A percentile compares a stretch with the other conserved stretches of the same genome.
Evolutionary conservation across 169 alveolate genomes (phyloP).

Genomic region (Plasmodium gonderi): DNA sequence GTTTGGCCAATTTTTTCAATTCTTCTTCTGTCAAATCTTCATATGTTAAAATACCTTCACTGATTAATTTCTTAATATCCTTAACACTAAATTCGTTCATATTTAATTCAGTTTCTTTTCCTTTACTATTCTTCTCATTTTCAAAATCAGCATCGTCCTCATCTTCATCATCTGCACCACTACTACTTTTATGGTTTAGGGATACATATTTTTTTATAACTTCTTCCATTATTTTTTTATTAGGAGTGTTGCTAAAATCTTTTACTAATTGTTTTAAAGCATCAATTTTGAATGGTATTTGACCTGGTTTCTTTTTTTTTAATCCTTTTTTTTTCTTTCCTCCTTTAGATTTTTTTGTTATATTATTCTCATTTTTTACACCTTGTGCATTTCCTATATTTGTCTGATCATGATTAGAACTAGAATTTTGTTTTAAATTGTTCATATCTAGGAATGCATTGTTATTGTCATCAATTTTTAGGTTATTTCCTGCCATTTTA

Average conservation of each 20-base stretch:
- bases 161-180: neutral
- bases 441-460: neutral
- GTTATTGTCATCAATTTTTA: neutral
- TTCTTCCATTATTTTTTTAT: neutral
- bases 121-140: neutral
- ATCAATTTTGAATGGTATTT: constrained; percentile 3
- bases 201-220: neutral
- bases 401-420: neutral
- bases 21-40: constrained; percentile 58
- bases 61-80: constrained; percentile 24
- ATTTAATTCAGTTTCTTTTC: neutral
- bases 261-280: constrained; percentile 5
- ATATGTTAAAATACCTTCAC: constrained; percentile 21
- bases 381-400: neutral
- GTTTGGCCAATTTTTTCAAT: constrained; percentile 22
- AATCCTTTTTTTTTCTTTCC: neutral
- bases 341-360: neutral
- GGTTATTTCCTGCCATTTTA: neutral
- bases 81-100: constrained; percentile 18
- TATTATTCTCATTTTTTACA: neutral
- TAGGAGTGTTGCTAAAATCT: neutral
- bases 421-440: neutral
- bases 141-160: neutral
- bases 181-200: neutral
- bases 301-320: neutral